phyloP scores from a whole-genome alignment of 2,329 filamentous ascomycete genomes.

The Colletotrichum liaoningense region DNA sequence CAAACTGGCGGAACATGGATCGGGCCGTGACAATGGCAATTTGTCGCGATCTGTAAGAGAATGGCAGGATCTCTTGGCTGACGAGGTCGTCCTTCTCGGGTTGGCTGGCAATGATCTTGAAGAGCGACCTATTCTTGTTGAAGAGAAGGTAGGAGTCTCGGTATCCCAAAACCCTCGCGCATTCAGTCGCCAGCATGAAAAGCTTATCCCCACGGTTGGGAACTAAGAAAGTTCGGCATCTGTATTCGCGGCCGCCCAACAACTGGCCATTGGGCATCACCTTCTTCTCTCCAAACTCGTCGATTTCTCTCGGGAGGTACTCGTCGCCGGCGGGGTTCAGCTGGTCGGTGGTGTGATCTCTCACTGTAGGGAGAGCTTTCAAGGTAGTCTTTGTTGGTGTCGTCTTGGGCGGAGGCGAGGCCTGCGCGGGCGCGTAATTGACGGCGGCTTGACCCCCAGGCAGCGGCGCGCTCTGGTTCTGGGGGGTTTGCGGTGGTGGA shows the following conservation, averaged over 20 bases:
- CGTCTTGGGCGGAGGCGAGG: slow-evolving; percentile 76
- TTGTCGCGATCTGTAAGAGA: slow-evolving; percentile 97
- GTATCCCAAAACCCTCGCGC: slow-evolving; percentile 92
- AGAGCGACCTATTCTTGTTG: slow-evolving; percentile 97
- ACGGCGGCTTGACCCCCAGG: slow-evolving; percentile 53
- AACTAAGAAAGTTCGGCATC: slow-evolving; percentile 92
- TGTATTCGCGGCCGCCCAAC: slow-evolving; percentile 85
- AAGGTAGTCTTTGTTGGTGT: slow-evolving; percentile 86
- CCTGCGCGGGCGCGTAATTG: slow-evolving; percentile 51
- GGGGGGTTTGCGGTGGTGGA: slow-evolving; percentile 66
- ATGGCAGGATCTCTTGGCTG: slow-evolving; percentile 92
- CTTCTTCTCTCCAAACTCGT: slow-evolving; percentile 95
- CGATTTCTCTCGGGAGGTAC: slow-evolving; percentile 92
- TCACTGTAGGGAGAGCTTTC: slow-evolving; percentile 93
- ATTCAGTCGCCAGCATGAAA: slow-evolving; percentile 99
- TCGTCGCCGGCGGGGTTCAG: slow-evolving; percentile 90
- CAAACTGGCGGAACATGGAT: slow-evolving; percentile 99
- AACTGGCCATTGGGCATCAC: slow-evolving; percentile 86
- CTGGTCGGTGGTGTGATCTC: slow-evolving; percentile 97
- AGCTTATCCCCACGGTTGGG: slow-evolving; percentile 91
- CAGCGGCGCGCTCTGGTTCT: slow-evolving; percentile 60
- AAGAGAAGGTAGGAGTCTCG: slow-evolving; percentile 98
- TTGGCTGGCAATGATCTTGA: slow-evolving; percentile 97
- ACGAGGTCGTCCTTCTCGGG: slow-evolving; percentile 97
- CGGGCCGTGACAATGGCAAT: slow-evolving; percentile 97